phyloP scores from a whole-genome alignment of 2,329 filamentous ascomycete species.

The Aureobasidium subglaciale region DNA sequence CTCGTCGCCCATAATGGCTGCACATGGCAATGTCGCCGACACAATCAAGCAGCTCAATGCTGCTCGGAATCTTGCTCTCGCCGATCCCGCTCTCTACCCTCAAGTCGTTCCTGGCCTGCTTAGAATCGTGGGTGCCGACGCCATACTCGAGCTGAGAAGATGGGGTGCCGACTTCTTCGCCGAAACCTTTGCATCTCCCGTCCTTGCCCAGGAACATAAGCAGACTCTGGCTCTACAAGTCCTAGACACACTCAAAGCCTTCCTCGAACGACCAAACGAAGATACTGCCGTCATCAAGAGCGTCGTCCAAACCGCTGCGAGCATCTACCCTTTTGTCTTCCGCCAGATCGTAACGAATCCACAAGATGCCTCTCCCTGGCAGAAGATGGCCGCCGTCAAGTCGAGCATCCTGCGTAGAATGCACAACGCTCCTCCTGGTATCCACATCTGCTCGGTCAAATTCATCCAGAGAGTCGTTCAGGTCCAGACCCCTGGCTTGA shows the following conservation, averaged over 20 bases:
- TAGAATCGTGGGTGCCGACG: constrained; percentile 74
- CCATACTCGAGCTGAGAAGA: constrained; percentile 74
- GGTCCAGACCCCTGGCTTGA: constrained; percentile 78
- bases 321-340: constrained; percentile 87
- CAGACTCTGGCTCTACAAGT: constrained; percentile 70
- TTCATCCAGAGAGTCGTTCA: constrained; percentile 91
- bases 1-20: constrained; percentile 22
- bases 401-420: constrained; percentile 79
- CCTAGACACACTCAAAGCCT: constrained; percentile 60
- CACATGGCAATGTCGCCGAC: constrained; percentile 40
- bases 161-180: constrained; percentile 96
- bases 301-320: constrained; percentile 80
- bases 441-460: constrained; percentile 93
- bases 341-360: constrained; percentile 87
- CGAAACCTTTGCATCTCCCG: constrained; percentile 92
- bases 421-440: constrained; percentile 68
- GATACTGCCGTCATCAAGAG: constrained; percentile 77
- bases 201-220: constrained; percentile 69
- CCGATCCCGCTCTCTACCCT: constrained; percentile 80
- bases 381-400: constrained; percentile 83
- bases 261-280: constrained; percentile 47
- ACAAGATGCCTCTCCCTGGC: constrained; percentile 75
- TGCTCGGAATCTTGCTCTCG: constrained; percentile 81
- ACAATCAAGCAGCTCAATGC: constrained; percentile 84
- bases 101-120: constrained; percentile 88